Conservation (phyloP, 2,329 filamentous ascomycete species). For the Talaromyces sp. region DNA sequence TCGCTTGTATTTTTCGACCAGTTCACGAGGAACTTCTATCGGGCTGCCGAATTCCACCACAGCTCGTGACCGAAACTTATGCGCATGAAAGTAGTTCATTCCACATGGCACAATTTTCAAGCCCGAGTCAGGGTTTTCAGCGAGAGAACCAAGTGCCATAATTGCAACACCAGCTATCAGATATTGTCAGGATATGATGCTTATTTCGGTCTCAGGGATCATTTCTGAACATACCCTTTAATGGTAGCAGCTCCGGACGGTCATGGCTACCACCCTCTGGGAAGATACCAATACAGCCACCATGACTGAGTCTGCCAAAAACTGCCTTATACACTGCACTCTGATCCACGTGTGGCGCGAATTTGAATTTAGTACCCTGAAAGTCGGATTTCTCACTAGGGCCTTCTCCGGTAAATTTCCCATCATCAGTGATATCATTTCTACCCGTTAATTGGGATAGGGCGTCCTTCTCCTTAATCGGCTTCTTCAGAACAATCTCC, state of each 20-base stretch:
- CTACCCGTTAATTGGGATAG: conserved; percentile 78
- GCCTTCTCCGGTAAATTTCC: conserved; percentile 56
- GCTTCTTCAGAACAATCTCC: conserved; percentile 80
- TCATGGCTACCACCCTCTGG: conserved; percentile 96
- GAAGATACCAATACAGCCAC: conserved; percentile 93
- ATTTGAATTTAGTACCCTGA: conserved; percentile 76
- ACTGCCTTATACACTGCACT: conserved; percentile 91
- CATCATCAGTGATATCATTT: conserved; percentile 66
- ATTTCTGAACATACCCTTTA: conserved; percentile 59
- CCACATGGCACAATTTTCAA: conserved; percentile 94
- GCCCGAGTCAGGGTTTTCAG: conserved; percentile 78
- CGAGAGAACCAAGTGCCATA: conserved; percentile 90
- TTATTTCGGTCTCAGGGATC: not conserved
- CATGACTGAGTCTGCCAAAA: conserved; percentile 74
- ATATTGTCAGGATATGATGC: not conserved
- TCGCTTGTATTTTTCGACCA: conserved; percentile 80
- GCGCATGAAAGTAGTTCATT: conserved; percentile 99
- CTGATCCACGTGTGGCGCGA: conserved; percentile 91
- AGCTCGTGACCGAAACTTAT: conserved; percentile 95
- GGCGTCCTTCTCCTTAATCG: conserved; percentile 74
- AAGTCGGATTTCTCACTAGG: conserved; percentile 59
- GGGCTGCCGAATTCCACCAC: conserved; percentile 93
- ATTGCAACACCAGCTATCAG: conserved; percentile 80
- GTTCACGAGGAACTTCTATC: conserved; percentile 75
- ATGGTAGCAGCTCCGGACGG: conserved; percentile 80